Conservation (phyloP, 2,329 filamentous ascomycete species). For the Emergomyces orientalis region DNA sequence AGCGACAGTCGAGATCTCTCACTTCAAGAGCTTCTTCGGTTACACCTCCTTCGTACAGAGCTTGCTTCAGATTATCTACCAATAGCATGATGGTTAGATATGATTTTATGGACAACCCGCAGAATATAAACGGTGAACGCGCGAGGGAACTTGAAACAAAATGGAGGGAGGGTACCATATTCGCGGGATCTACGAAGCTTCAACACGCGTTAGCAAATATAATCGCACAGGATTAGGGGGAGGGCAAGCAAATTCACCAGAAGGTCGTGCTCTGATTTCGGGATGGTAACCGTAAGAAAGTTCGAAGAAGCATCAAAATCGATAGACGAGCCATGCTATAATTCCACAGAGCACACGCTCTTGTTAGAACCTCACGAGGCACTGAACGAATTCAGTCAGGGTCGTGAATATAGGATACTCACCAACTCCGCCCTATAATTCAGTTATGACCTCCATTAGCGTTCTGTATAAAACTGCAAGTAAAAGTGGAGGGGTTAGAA, state of each 20-base stretch:
- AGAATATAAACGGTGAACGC: not conserved
- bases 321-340: conserved; percentile 34
- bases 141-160: not conserved
- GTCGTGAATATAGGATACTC: not conserved
- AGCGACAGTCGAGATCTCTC: conserved; percentile 17
- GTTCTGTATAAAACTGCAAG: not conserved
- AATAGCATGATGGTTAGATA: not conserved
- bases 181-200: conserved; percentile 23
- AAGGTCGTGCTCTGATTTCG: conserved; percentile 52
- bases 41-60: conserved; percentile 44
- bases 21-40: conserved; percentile 43
- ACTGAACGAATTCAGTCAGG: not conserved
- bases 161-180: conserved; percentile 18
- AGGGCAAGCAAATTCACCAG: conserved; percentile 37
- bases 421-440: conserved; percentile 10
- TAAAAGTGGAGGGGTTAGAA: not conserved
- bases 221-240: conserved; percentile 9
- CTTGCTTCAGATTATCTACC: conserved; percentile 39
- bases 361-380: not conserved
- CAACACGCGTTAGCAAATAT: conserved; percentile 10
- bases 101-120: not conserved
- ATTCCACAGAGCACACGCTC: conserved; percentile 19
- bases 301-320: conserved; percentile 30
- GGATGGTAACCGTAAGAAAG: conserved; percentile 44
- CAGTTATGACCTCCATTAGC: not conserved